Evolutionary conservation across 2,329 filamentous ascomycete genomes (phyloP), one percentile per base, ranked within the genome.

Genomic region (Fusarium incarnatum): DNA sequence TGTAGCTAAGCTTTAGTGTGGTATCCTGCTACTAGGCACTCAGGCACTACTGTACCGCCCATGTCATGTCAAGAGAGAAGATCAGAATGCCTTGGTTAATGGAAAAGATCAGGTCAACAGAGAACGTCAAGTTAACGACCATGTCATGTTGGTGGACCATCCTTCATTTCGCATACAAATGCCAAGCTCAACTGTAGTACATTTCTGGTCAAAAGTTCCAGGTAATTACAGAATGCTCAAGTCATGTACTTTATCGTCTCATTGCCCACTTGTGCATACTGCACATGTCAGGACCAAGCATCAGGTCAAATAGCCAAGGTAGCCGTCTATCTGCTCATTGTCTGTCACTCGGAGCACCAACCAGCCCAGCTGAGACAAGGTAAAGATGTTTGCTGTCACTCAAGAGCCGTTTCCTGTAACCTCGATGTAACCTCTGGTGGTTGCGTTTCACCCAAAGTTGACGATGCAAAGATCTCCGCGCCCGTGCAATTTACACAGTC

Each of bases 361-460:
- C 34, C 34, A 37, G 34, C 34, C 34, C 34, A 66, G 57, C 56
- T 65, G 58, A 68, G 67, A 73, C 67, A 72, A 44, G 47, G 56
- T 70, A 34, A 28, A 68, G 56, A 40, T 72, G 70, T 74, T 74
- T 74, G 72, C 46, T 53, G 72, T 74, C 56, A 59, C 54, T 61
- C 72, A 74, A 70, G 73, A 50, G 58, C 68, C 72, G 72, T 73
- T 74, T 74, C 46, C 53, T 55, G 61, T 71, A 61, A 63, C 66
- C 52, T 62, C 27, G 25, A 67, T 67, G 58, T 65, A 60, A 68
- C 68, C 41, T 60, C 23, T 45, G 34, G 56, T 56, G 48, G 66
- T 50, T 72, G 55, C 32, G 54, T 70, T 67, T 54, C 64, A 64
- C 49, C 25, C 41, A 62, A 46, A 27, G n/a, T 37, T 57, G 54